A percentile compares a stretch with the other conserved stretches of the same genome.
Evolutionary conservation across 148 eudicot species (phyloP).

Genomic region (Beta vulgaris): DNA sequence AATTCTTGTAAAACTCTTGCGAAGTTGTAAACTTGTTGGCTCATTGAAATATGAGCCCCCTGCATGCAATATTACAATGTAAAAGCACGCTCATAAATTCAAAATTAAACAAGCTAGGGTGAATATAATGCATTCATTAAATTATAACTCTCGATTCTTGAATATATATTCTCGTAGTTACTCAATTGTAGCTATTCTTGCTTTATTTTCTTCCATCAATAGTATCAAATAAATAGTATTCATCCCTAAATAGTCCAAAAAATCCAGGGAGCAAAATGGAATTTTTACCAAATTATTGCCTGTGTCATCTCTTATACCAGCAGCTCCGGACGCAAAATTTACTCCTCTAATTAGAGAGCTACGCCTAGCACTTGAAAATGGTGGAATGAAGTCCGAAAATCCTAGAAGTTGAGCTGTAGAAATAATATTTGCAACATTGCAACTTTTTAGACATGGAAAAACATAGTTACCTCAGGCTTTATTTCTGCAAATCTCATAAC

Average conservation of each 20-base stretch:
- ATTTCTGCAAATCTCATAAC: neutral
- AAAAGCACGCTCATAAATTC: neutral
- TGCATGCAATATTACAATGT: conserved; percentile 15
- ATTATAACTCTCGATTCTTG: no score
- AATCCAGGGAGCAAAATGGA: neutral
- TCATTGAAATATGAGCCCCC: conserved; percentile 77
- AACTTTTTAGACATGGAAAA: neutral
- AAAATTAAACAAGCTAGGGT: neutral
- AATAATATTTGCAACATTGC: neutral
- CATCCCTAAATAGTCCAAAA: no score
- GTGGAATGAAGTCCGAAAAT: conserved; percentile 61
- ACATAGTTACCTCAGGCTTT: neutral
- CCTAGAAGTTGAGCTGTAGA: conserved; percentile 76
- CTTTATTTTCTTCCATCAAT: no score
- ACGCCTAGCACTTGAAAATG: conserved; percentile 48
- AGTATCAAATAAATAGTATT: no score
- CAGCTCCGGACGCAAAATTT: conserved; percentile 85
- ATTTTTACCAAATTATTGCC: conserved; percentile 67
- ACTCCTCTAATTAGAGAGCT: conserved; percentile 43
- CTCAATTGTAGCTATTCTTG: no score
- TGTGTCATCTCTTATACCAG: conserved; percentile 83
- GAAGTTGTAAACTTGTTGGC: conserved; percentile 64
- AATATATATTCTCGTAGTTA: no score
- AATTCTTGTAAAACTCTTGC: conserved; percentile 45
- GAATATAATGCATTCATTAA: no score